Percentiles rank a stretch among this genome's conserved stretches.
These are phyloP conservation scores for Bruguiera parviflora DNA, from an alignment of 345 rosid genomes.

Conservation along the genomic window DNA sequence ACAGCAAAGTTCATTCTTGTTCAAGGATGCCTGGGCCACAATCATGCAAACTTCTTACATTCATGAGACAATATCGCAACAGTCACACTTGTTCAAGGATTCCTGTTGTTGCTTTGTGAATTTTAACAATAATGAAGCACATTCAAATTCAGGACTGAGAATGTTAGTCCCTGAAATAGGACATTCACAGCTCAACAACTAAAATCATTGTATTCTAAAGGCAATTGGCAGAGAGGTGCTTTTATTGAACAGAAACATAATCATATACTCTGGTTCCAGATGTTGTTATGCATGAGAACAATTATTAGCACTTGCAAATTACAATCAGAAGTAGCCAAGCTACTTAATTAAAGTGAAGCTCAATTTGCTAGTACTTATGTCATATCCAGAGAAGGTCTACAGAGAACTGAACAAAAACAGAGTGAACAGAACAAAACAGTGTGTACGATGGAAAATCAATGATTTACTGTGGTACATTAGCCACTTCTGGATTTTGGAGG, in stretches of 20 bases:
- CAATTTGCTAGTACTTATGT: background rate
- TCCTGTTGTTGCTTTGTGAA: too few relatives aligned
- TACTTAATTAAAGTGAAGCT: constrained; percentile 1
- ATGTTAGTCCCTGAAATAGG: background rate
- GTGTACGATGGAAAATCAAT: too few relatives aligned
- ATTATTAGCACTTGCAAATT: constrained; percentile 11
- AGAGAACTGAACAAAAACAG: background rate
- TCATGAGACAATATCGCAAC: too few relatives aligned
- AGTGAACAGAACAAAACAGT: background rate
- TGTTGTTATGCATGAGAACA: constrained; percentile 38
- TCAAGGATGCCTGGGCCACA: too few relatives aligned
- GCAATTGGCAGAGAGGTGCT: constrained; percentile 25
- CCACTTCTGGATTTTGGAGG: background rate
- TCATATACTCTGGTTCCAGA: constrained; percentile 34
- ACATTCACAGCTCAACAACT: constrained; percentile 12
- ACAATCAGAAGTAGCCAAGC: background rate
- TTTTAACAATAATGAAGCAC: background rate
- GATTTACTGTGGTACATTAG: background rate
- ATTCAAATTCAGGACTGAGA: background rate
- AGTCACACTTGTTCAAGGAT: too few relatives aligned
- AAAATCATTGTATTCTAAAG: constrained; percentile 18
- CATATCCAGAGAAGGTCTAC: background rate
- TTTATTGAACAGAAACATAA: constrained; percentile 35
- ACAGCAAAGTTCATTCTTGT: too few relatives aligned
- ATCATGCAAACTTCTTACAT: too few relatives aligned